phyloP scores from a whole-genome alignment of 768 basidiomycete species.

The Mycena capillaripes region DNA sequence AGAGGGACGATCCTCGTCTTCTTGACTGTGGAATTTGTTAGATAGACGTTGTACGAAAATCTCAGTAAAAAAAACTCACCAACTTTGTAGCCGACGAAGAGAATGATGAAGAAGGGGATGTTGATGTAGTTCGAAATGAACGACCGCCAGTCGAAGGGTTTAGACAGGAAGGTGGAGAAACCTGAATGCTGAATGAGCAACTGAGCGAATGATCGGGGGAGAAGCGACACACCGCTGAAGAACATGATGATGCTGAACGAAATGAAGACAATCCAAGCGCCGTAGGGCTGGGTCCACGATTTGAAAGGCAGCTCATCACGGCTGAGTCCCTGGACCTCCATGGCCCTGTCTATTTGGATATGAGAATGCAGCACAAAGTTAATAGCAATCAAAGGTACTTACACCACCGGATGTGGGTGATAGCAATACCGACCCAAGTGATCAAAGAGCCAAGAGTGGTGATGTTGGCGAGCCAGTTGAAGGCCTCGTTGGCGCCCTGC shows the following conservation, averaged over 20 bases:
- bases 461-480: slow-evolving; percentile 59
- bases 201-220: not conserved
- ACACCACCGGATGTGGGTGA: slow-evolving; percentile 54
- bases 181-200: slow-evolving; percentile 3
- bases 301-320: slow-evolving; percentile 40
- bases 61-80: not conserved
- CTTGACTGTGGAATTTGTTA: slow-evolving; percentile 9
- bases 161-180: slow-evolving; percentile 30
- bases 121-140: slow-evolving; percentile 43
- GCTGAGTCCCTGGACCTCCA: slow-evolving; percentile 48
- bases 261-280: slow-evolving; percentile 34
- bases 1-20: slow-evolving; percentile 33
- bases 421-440: slow-evolving; percentile 59
- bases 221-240: slow-evolving; percentile 33
- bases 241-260: slow-evolving; percentile 38
- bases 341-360: slow-evolving; percentile 44
- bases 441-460: slow-evolving; percentile 46
- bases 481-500: slow-evolving; percentile 52
- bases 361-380: slow-evolving; percentile 18
- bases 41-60: not conserved
- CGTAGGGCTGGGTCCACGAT: slow-evolving; percentile 38
- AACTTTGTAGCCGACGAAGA: slow-evolving; percentile 42
- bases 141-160: slow-evolving; percentile 33
- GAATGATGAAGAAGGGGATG: slow-evolving; percentile 38
- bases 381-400: not conserved